Base-by-base conservation (phyloP, 129 eudicot genomes). In the Saussurea involucrata region DNA sequence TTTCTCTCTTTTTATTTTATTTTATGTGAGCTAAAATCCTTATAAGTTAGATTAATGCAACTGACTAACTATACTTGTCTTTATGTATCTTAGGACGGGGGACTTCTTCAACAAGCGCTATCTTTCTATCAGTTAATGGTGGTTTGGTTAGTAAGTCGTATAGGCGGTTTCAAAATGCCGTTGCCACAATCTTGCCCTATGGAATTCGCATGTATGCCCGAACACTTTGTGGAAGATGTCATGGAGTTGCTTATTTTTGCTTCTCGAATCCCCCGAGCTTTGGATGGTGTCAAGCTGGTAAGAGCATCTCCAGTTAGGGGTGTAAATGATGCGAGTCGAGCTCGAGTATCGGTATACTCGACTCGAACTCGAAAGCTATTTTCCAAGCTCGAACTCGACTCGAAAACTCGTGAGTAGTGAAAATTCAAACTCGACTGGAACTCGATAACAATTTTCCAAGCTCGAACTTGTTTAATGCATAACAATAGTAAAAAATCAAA, bases 191-290 rank as follows among this genome's bases (percentile, higher is more conserved):
- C 86, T 46, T 91, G 97, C 79, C 98, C 97, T 5, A 87, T 83
- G 90, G 93, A 89, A 75, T 91, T 95, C 71, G 97, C 98, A 77
- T 86, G 88, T 72, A 86, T 95, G 97, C 98, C 98, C 1, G 98
- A 95, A 71, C 98, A 95, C 73, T 95, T 95, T 71, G 92, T 95
- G 61, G 98, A 95, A 76, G 98, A 95, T 76, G 87, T 87, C 29
- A 91, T 95, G 97, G 98, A 95, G 80, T 83, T 95, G 85, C 96
- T 95, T 68, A 95, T 89, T 68, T 95, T 95, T 83, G 96, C 97
- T 34, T 89, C 98, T 57, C 81, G 98, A 34, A 91, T 95, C 80
- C 97, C 98, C 6, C 88, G 86, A 84, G 98, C 98, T 72, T 82
- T 95, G 83, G 97, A 95, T 78, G 96, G 97, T 31, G 86, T 92